Evolutionary conservation across 2,329 filamentous ascomycete genomes (phyloP).

Genomic region (Exophiala bonariae): DNA sequence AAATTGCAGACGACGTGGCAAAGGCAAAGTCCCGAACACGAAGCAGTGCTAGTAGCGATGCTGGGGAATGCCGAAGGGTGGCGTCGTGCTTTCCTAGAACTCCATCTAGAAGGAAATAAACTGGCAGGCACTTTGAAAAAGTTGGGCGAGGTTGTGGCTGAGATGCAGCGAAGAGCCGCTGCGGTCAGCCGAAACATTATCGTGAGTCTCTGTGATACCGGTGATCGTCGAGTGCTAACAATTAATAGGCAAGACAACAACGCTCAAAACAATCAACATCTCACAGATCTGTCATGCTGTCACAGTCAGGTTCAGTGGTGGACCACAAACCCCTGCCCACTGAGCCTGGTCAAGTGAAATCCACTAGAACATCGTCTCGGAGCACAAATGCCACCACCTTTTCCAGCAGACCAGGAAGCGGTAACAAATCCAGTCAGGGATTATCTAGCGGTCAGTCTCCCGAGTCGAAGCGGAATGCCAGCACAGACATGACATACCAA

Average conservation of each 20-base stretch:
- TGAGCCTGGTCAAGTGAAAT: conserved; percentile 14
- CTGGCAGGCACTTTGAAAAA: conserved; percentile 70
- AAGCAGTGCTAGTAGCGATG: conserved; percentile 84
- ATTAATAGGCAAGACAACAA: conserved; percentile 13
- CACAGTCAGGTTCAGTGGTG: conserved; percentile 9
- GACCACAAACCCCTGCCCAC: conserved; percentile 17
- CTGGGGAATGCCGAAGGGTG: conserved; percentile 89
- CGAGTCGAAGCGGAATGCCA: conserved; percentile 3
- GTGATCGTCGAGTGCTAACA: conserved; percentile 8
- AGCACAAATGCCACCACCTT: conserved; percentile 15
- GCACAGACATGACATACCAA: background rate
- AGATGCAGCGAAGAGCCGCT: conserved; percentile 83
- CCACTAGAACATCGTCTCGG: conserved; percentile 19
- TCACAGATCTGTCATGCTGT: conserved; percentile 11
- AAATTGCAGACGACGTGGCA: conserved; percentile 63
- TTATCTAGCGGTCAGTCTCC: conserved; percentile 9
- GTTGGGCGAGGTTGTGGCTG: conserved; percentile 73
- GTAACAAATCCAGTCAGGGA: conserved; percentile 17
- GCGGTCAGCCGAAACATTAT: conserved; percentile 65
- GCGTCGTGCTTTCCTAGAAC: conserved; percentile 74
- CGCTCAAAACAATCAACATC: conserved; percentile 13
- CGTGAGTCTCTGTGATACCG: conserved; percentile 7
- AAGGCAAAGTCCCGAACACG: conserved; percentile 59
- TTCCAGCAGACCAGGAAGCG: conserved; percentile 16
- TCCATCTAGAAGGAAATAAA: conserved; percentile 70